A percentile compares a stretch with the other conserved stretches of the same genome.
Evolutionary conservation across 1,284 basidiomycete genomes (phyloP).

Genomic region (Malassezia furfur): DNA sequence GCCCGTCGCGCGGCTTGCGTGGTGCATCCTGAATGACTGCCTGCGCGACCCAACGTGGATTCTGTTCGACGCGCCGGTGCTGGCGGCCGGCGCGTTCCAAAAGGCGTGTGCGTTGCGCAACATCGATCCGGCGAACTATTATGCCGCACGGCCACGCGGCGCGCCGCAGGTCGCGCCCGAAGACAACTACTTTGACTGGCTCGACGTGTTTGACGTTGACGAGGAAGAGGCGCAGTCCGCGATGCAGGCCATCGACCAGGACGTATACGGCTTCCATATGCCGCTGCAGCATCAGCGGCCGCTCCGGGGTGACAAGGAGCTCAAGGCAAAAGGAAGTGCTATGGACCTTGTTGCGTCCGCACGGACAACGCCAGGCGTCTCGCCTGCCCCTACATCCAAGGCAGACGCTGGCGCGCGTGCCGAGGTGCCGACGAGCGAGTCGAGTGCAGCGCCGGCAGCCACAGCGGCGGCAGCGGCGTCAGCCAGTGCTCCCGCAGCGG

Average conservation of each 20-base stretch:
- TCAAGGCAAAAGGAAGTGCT: background rate
- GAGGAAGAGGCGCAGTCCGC: conserved; percentile 30
- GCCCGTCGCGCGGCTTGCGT: conserved; percentile 25
- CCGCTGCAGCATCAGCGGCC: conserved; percentile 12
- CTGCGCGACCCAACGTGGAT: conserved; percentile 31
- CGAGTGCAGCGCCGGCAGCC: too few species aligned
- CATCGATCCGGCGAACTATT: conserved; percentile 23
- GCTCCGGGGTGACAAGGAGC: background rate
- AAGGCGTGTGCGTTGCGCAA: conserved; percentile 27
- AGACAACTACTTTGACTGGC: conserved; percentile 20
- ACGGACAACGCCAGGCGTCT: background rate
- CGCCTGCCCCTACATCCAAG: too few species aligned
- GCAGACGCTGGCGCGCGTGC: too few species aligned
- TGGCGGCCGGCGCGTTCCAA: conserved; percentile 37
- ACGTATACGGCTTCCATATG: conserved; percentile 30
- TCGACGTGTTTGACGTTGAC: conserved; percentile 39
- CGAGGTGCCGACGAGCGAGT: too few species aligned
- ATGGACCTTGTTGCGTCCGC: background rate
- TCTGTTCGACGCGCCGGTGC: conserved; percentile 39
- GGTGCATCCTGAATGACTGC: conserved; percentile 34
- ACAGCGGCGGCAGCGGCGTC: too few species aligned
- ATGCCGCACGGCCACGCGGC: conserved; percentile 7
- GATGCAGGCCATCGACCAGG: conserved; percentile 25
- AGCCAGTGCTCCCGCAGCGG: too few species aligned
- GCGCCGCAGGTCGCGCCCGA: conserved; percentile 15